These are phyloP conservation scores for Chlorella ohadii DNA, from an alignment of 139 green algal genomes.

Conservation along the genomic window DNA sequence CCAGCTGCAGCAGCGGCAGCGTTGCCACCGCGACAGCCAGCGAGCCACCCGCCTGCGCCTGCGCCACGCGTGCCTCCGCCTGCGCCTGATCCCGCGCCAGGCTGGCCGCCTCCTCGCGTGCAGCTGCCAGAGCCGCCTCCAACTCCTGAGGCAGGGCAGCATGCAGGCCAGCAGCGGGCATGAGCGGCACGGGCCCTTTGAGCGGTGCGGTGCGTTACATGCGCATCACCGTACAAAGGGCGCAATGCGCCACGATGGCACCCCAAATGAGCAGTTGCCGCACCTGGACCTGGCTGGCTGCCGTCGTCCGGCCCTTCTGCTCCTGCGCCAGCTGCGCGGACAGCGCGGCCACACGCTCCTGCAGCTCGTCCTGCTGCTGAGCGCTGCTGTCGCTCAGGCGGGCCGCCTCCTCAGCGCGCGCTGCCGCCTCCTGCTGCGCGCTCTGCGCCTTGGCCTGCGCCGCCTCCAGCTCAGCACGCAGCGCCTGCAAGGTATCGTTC, in stretches of 20 bases:
- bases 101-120: conserved; percentile 3
- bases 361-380: background rate
- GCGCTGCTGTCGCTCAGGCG: background rate
- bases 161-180: too few relatives aligned
- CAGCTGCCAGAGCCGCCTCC: conserved; percentile 15
- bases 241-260: too few relatives aligned
- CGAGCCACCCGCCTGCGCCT: conserved; percentile 26
- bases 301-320: conserved; percentile 4
- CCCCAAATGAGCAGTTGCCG: background rate
- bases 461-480: conserved; percentile 5
- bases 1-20: conserved; percentile 25
- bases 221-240: too few relatives aligned
- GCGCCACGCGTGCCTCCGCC: background rate
- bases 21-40: background rate
- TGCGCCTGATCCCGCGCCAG: background rate
- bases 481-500: background rate
- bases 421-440: conserved; percentile 4
- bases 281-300: conserved; percentile 20
- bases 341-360: background rate
- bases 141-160: background rate
- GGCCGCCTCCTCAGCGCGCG: background rate
- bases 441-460: background rate
- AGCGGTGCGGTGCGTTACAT: too few relatives aligned
- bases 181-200: too few relatives aligned
- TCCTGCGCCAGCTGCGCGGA: background rate